phyloP scores from a whole-genome alignment of 2,329 filamentous ascomycete species.

The Clarireedia hainanense region DNA sequence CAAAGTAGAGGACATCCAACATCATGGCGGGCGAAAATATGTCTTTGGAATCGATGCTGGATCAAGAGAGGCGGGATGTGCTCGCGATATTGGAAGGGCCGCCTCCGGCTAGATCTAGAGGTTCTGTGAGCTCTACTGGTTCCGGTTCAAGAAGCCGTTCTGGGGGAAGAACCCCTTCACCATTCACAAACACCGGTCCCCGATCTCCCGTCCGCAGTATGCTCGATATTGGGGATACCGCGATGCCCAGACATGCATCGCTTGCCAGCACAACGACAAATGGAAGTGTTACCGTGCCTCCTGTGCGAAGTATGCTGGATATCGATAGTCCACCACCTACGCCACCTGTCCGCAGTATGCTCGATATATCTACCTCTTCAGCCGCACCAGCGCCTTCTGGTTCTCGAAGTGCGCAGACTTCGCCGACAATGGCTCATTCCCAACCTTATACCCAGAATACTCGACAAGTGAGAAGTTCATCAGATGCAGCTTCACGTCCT shows the following conservation, averaged over 20 bases:
- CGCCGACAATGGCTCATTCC: constrained; percentile 36
- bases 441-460: constrained; percentile 27
- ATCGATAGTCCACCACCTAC: constrained; percentile 30
- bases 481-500: constrained; percentile 43
- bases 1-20: background rate
- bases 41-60: constrained; percentile 70
- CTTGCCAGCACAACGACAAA: constrained; percentile 5
- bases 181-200: constrained; percentile 38
- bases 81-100: constrained; percentile 53
- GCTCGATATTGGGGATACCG: constrained; percentile 32
- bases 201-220: constrained; percentile 61
- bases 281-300: constrained; percentile 30
- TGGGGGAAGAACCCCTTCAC: constrained; percentile 41
- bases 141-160: constrained; percentile 13
- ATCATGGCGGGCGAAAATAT: constrained; percentile 39
- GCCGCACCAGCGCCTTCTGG: constrained; percentile 30
- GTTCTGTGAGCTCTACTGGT: constrained; percentile 26
- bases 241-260: constrained; percentile 5
- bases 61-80: constrained; percentile 70
- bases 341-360: constrained; percentile 53
- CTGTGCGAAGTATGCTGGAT: constrained; percentile 61
- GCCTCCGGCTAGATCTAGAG: constrained; percentile 16
- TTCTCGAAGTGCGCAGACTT: constrained; percentile 39
- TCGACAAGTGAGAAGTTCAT: constrained; percentile 39
- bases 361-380: constrained; percentile 40